phyloP scores from a whole-genome alignment of 2,329 filamentous ascomycete species.

The Monilinia fructicola region DNA sequence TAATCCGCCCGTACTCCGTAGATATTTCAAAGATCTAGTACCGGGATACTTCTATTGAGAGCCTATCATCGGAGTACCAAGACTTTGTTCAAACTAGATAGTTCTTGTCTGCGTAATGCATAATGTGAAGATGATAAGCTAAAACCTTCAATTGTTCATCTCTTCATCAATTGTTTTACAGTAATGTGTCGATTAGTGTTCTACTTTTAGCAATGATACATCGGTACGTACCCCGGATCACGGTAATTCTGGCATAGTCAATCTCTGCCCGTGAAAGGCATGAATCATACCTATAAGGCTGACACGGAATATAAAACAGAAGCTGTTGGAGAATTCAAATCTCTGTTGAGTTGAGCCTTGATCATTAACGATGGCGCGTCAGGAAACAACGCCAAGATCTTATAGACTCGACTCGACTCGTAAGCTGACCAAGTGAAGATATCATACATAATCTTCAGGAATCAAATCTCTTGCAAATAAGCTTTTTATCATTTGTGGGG shows the following conservation, averaged over 20 bases:
- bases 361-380: background rate
- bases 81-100: background rate
- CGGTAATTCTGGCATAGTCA: background rate
- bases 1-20: background rate
- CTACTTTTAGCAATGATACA: slow-evolving; percentile 12
- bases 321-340: slow-evolving; percentile 20
- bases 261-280: slow-evolving; percentile 11
- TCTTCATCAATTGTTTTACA: slow-evolving; percentile 15
- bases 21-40: slow-evolving; percentile 17
- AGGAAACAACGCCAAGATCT: background rate
- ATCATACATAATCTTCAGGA: background rate
- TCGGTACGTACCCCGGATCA: background rate
- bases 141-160: slow-evolving; percentile 14
- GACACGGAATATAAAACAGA: slow-evolving; percentile 21
- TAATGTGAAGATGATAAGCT: slow-evolving; percentile 1
- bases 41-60: slow-evolving; percentile 18
- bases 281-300: slow-evolving; percentile 20
- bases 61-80: background rate
- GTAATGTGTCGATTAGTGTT: background rate
- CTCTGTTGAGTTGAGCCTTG: background rate
- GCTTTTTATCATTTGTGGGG: background rate
- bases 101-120: slow-evolving; percentile 7
- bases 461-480: background rate
- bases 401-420: background rate
- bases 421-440: slow-evolving; percentile 11